These are phyloP conservation scores for Nadsonia starkeyi-henricii DNA, from an alignment of 1,139 yeast species.

Conservation along the genomic window DNA sequence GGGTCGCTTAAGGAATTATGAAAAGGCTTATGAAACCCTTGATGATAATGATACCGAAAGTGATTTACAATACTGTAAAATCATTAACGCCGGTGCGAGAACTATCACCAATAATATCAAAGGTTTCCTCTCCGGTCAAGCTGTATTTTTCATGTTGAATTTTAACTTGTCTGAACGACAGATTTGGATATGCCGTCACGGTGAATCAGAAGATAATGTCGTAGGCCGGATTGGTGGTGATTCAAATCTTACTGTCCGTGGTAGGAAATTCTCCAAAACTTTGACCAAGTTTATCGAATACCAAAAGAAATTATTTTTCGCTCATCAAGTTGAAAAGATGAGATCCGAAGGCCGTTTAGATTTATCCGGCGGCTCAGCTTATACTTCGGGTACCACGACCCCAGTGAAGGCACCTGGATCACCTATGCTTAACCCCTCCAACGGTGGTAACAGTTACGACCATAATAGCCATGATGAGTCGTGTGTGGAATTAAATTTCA, in stretches of 20 bases:
- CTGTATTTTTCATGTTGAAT: constrained; percentile 77
- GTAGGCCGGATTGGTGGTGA: constrained; percentile 89
- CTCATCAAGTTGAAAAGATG: constrained; percentile 42
- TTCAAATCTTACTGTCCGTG: constrained; percentile 66
- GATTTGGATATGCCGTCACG: constrained; percentile 92
- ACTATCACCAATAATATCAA: constrained; percentile 84
- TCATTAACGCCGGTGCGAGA: constrained; percentile 92
- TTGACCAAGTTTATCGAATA: constrained; percentile 58
- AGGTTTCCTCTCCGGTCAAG: constrained; percentile 88
- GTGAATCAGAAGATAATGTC: constrained; percentile 78
- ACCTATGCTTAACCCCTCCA: constrained; percentile 21
- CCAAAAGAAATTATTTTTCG: constrained; percentile 59
- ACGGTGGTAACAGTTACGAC: constrained; percentile 20
- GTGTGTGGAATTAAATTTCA: constrained; percentile 33
- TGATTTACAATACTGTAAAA: constrained; percentile 47
- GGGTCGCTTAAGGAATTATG: constrained; percentile 70
- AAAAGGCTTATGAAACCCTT: constrained; percentile 80
- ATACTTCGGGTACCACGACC: background rate
- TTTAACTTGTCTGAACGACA: constrained; percentile 85
- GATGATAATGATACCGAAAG: constrained; percentile 49
- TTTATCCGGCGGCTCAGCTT: background rate
- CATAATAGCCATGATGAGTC: no score
- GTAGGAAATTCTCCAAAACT: constrained; percentile 57
- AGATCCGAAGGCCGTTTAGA: background rate
- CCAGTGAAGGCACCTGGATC: constrained; percentile 23